Base-by-base conservation (phyloP, 805 yeast species). In the Wickerhamomyces bovis region DNA sequence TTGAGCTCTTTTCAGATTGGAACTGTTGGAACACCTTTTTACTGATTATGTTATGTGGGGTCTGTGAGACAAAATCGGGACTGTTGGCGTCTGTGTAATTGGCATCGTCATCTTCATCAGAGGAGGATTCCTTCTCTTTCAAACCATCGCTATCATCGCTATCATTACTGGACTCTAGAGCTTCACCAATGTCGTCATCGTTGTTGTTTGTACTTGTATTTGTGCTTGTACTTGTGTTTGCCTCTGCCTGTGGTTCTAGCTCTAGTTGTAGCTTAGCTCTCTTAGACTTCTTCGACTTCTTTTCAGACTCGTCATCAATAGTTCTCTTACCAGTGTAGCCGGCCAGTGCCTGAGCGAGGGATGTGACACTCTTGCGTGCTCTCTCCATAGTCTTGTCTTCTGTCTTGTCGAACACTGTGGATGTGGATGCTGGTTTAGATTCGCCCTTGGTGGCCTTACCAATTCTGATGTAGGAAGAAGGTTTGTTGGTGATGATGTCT, bases 401-500 rank as follows among this genome's bases (percentile, higher is more conserved):
- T 21, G 21, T 11, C 20, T 38, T 21, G 20, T 35, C 19, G 19
- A 18, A 18, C 22, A 19, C 22, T 35, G 38, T 35, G 38, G 22
- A 35, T 15, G n/a, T 19, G 18, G 35, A 30, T 7, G 28, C 13
- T 11, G 28, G 28, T 25, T 25, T 25, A 9, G 28, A 25, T 25
- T 25, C 28, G 28, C 13, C 28, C 28, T 16, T 35, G 15, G 22
- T 18, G 18, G 20, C 22, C 13, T 35, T 19, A 7, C 62, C 59
- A 20, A 60, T 57, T 39, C 44, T 58, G 46, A 75, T 71, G 63
- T 81, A 84, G 51, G 70, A 66, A 4, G 76, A 63, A 1, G 80
- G 83, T 57, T 63, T 71, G 42, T 68, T 57, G 18, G 71, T 58
- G 13, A 69, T 69, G 19, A 70, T 66, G 58, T 78, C 85, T 6